These are phyloP conservation scores for Nicotiana undulata DNA, from an alignment of 257 asterid genomes.

Conservation along the genomic window DNA sequence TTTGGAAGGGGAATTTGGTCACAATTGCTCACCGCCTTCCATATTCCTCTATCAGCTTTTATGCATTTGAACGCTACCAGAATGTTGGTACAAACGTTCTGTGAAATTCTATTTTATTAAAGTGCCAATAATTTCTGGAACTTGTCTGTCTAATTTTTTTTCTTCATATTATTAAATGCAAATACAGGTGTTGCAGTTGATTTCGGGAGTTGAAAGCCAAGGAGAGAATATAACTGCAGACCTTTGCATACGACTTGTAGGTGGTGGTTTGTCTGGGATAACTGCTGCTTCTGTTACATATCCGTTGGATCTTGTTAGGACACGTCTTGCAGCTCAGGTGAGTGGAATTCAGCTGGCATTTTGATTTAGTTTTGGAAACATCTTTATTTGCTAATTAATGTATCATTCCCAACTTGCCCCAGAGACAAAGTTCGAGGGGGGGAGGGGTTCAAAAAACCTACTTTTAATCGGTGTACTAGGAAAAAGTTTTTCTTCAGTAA, in stretches of 20 bases:
- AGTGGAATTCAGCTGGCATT: background rate
- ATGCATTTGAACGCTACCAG: constrained; percentile 76
- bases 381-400: background rate
- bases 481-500: background rate
- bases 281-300: constrained; percentile 83
- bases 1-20: constrained; percentile 91
- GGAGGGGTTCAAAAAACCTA: background rate
- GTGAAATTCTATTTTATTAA: background rate
- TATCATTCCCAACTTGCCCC: background rate
- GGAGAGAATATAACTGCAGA: constrained; percentile 58
- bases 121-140: background rate
- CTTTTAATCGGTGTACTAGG: background rate
- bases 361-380: background rate
- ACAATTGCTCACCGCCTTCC: constrained; percentile 83
- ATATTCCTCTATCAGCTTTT: constrained; percentile 77
- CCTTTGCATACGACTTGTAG: constrained; percentile 58
- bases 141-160: background rate
- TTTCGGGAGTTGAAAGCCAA: constrained; percentile 45
- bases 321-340: constrained; percentile 84
- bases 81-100: constrained; percentile 72
- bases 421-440: background rate
- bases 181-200: constrained; percentile 41
- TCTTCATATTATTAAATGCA: background rate
- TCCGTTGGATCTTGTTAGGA: constrained; percentile 82
- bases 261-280: constrained; percentile 88